Evolutionary conservation across 176 grass and related monocot species (phyloP).

Genomic region (maize (Zea mays)): DNA sequence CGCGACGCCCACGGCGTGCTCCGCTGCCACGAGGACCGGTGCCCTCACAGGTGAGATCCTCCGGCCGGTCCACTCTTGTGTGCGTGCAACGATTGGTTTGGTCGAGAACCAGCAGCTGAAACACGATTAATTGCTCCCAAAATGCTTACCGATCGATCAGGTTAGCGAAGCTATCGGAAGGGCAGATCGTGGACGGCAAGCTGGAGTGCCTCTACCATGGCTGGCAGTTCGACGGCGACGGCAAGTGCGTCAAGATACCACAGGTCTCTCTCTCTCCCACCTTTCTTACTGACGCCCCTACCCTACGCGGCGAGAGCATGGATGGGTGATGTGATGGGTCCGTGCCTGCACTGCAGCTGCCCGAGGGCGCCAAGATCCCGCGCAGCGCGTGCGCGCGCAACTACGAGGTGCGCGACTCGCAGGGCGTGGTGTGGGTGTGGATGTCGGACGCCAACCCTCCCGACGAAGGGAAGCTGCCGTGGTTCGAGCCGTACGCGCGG

Average conservation of each 20-base stretch:
- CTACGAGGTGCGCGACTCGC: slow-evolving; percentile 85
- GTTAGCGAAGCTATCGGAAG: slow-evolving; percentile 88
- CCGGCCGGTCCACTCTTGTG: background rate
- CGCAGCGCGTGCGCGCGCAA: slow-evolving; percentile 61
- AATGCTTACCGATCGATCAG: slow-evolving; percentile 19
- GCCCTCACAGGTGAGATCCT: slow-evolving; percentile 70
- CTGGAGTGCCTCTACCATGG: slow-evolving; percentile 96
- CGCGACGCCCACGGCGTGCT: slow-evolving; percentile 68
- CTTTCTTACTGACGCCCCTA: background rate
- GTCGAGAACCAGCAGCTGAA: too few relatives aligned
- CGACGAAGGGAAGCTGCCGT: slow-evolving; percentile 55
- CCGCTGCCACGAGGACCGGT: slow-evolving; percentile 85
- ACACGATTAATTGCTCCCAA: background rate
- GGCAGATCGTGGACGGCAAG: slow-evolving; percentile 77
- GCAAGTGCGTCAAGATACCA: slow-evolving; percentile 87
- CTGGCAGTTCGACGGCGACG: slow-evolving; percentile 92
- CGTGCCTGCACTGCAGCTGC: slow-evolving; percentile 44
- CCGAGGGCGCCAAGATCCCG: slow-evolving; percentile 79
- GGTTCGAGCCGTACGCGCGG: slow-evolving; percentile 72
- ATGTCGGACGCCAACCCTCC: slow-evolving; percentile 65
- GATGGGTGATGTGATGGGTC: too few relatives aligned
- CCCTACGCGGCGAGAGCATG: too few relatives aligned
- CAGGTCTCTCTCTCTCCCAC: slow-evolving; percentile 39
- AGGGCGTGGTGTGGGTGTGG: slow-evolving; percentile 94
- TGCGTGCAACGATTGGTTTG: background rate